Conservation (phyloP, 805 yeast species). For the Hemisphaericaspora nanyangensis region DNA sequence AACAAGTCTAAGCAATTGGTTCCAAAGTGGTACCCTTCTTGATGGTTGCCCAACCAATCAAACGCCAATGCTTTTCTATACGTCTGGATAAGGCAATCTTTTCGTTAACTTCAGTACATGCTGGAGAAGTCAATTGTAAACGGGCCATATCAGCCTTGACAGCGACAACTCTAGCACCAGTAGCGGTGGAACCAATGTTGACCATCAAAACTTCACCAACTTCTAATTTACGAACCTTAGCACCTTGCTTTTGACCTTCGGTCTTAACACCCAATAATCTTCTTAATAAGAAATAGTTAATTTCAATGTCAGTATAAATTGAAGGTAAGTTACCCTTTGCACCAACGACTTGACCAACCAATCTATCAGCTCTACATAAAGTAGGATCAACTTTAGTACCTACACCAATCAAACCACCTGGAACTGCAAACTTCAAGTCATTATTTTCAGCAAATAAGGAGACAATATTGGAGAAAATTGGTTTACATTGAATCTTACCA, state of each 20-base stretch:
- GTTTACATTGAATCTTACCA: conserved; percentile 88
- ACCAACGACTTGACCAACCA: conserved; percentile 99
- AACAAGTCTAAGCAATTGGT: conserved; percentile 51
- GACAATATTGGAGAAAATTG: conserved; percentile 90
- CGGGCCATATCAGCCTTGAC: conserved; percentile 99
- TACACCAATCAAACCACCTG: conserved; percentile 99
- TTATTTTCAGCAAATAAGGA: conserved; percentile 97
- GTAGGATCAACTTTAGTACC: conserved; percentile 99
- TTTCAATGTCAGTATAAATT: conserved; percentile 94
- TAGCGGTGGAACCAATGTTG: conserved; percentile 97
- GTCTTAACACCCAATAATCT: conserved; percentile 98
- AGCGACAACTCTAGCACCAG: conserved; percentile 98
- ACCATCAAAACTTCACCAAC: conserved; percentile 97
- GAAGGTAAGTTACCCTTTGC: conserved; percentile 95
- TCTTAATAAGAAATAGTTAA: conserved; percentile 93
- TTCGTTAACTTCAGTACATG: conserved; percentile 97
- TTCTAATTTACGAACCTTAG: conserved; percentile 92
- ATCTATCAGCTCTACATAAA: conserved; percentile 97
- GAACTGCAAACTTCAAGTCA: conserved; percentile 97
- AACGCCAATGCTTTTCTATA: conserved; percentile 99
- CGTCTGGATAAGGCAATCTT: conserved; percentile 98
- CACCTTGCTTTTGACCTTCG: conserved; percentile 89
- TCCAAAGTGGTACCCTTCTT: conserved; percentile 89
- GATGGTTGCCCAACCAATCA: conserved; percentile 99
- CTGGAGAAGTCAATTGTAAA: conserved; percentile 93